Evolutionary conservation across 176 grass and related monocot species (phyloP).

Genomic region (Zoysia japonica): DNA sequence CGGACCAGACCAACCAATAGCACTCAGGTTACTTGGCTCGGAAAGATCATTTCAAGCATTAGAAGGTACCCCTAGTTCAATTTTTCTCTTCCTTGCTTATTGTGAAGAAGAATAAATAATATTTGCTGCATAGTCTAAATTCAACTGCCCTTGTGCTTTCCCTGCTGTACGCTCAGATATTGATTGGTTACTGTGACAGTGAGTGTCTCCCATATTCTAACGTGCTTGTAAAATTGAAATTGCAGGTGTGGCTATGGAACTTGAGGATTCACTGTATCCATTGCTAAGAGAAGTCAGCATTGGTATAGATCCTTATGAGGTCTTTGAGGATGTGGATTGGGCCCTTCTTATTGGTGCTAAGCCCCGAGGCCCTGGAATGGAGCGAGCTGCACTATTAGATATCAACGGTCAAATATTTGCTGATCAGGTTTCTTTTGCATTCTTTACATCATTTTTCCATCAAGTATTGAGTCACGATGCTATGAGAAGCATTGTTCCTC

Average conservation of each 20-base stretch:
- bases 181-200: background rate
- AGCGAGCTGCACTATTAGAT: conserved; percentile 80
- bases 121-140: background rate
- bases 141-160: conserved; percentile 5
- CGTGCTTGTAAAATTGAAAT: conserved; percentile 29
- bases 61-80: conserved; percentile 55
- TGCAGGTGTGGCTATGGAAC: conserved; percentile 93
- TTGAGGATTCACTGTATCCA: conserved; percentile 95
- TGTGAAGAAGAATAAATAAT: conserved; percentile 5
- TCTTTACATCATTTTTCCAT: background rate
- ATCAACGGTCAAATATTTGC: conserved; percentile 95
- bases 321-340: conserved; percentile 85
- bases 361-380: conserved; percentile 94
- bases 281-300: conserved; percentile 92
- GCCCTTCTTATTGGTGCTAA: conserved; percentile 97
- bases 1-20: conserved; percentile 82
- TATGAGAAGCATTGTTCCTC: background rate
- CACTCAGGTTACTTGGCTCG: conserved; percentile 82
- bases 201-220: conserved; percentile 30
- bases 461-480: background rate
- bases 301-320: conserved; percentile 74
- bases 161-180: conserved; percentile 15
- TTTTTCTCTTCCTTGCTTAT: conserved; percentile 2
- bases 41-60: conserved; percentile 91
- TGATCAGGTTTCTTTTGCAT: conserved; percentile 63